Evolutionary conservation across 116 monocot genomes (phyloP).

Genomic region (Phalaenopsis hybrid): DNA sequence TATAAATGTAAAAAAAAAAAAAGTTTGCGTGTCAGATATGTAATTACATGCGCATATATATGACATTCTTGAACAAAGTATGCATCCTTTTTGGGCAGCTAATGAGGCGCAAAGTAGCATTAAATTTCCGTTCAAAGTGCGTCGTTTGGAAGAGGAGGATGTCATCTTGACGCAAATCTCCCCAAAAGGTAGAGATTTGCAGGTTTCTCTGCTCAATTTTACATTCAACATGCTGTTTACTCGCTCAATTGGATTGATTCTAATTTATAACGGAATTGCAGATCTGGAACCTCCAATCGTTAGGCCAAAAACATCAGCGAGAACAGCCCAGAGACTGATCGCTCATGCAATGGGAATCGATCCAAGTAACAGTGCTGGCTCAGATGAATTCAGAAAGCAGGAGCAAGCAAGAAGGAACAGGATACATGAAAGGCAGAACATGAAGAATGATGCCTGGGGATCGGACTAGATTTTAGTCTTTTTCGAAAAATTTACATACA

Average conservation of each 20-base stretch:
- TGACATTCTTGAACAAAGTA: no score
- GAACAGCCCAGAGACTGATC: constrained; percentile 74
- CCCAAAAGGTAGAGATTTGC: constrained; percentile 31
- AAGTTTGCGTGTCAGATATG: no score
- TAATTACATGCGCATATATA: no score
- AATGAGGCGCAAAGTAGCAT: constrained; percentile 36
- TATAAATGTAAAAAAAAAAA: no score
- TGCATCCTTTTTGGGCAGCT: constrained; percentile 26
- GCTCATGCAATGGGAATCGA: constrained; percentile 77
- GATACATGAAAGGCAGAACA: constrained; percentile 38
- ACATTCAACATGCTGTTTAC: no score
- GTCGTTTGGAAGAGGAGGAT: constrained; percentile 48
- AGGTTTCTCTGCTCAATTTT: neutral
- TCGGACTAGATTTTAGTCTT: constrained; percentile 18
- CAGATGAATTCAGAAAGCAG: constrained; percentile 58
- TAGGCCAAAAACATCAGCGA: constrained; percentile 81
- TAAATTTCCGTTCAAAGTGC: constrained; percentile 54
- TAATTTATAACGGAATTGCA: constrained; percentile 11
- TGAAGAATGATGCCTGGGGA: constrained; percentile 90
- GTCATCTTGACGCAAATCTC: constrained; percentile 34
- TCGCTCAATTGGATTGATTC: no score
- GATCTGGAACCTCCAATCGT: constrained; percentile 75
- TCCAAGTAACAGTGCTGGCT: constrained; percentile 25
- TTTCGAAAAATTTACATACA: no score
- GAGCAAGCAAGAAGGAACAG: constrained; percentile 72